Conservation (phyloP, 805 yeast genomes). For the Komagataella pseudopastoris region DNA sequence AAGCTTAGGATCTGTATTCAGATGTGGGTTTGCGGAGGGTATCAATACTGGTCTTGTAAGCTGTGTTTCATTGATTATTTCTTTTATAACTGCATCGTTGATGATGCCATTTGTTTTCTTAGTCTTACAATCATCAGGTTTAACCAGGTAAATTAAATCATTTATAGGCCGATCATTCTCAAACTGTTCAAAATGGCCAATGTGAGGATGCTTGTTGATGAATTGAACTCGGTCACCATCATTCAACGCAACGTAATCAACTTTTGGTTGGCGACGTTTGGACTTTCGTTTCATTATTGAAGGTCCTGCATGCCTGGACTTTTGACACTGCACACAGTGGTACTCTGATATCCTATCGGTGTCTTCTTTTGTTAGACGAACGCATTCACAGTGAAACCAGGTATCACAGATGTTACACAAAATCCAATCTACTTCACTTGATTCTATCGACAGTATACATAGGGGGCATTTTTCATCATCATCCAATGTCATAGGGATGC, state of each 20-base stretch:
- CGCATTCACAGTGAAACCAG: conserved; percentile 45
- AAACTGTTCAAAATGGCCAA: conserved; percentile 17
- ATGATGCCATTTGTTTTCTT: conserved; percentile 4
- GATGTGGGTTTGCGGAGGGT: conserved; percentile 8
- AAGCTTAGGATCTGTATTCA: neutral
- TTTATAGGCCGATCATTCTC: conserved; percentile 12
- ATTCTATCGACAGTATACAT: conserved; percentile 6
- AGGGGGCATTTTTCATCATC: conserved; percentile 7
- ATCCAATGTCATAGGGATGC: conserved; percentile 4
- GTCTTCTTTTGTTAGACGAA: conserved; percentile 21
- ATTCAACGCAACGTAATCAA: conserved; percentile 72
- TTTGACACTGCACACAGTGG: conserved; percentile 40
- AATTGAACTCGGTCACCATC: conserved; percentile 33
- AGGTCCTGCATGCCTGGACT: conserved; percentile 27
- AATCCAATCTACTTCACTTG: conserved; percentile 28
- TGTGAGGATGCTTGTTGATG: conserved; percentile 48
- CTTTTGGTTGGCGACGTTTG: conserved; percentile 32
- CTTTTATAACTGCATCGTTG: conserved; percentile 11
- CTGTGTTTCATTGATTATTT: conserved; percentile 13
- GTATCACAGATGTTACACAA: conserved; percentile 39
- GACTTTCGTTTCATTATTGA: conserved; percentile 38
- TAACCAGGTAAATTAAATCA: conserved; percentile 15
- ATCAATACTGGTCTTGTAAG: conserved; percentile 18
- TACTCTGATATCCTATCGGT: conserved; percentile 27
- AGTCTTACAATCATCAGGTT: conserved; percentile 9